phyloP scores from a whole-genome alignment of 2,329 filamentous ascomycete genomes.

The Aspergillus pseudoviridinutans region DNA sequence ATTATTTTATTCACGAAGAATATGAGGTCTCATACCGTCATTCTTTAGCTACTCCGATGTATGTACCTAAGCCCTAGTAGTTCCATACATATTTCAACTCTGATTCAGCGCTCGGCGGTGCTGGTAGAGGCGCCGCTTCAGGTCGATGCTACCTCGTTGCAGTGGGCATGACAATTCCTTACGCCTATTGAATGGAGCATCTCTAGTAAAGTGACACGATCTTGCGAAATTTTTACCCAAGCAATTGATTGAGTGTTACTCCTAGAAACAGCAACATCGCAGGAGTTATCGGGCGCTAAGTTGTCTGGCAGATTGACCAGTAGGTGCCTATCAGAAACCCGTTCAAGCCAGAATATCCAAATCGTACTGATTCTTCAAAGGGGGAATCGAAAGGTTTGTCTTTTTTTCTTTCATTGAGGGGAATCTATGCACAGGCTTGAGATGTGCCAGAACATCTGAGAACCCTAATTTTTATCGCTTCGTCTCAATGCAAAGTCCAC shows the following conservation, averaged over 20 bases:
- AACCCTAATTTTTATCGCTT: conserved; percentile 32
- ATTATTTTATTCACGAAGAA: not conserved
- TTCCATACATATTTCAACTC: not conserved
- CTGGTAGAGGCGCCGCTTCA: not conserved
- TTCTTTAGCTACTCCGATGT: not conserved
- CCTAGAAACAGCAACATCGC: not conserved
- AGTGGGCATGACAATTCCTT: not conserved
- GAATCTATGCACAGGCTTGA: conserved; percentile 42
- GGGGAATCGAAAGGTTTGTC: conserved; percentile 32
- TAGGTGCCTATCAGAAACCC: not conserved
- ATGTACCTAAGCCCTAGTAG: not conserved
- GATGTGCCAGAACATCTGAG: conserved; percentile 36
- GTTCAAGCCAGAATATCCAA: not conserved
- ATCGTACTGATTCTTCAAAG: not conserved
- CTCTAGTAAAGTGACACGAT: not conserved
- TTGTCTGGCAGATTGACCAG: not conserved
- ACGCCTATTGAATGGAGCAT: not conserved
- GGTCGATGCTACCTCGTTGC: not conserved
- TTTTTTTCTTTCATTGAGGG: conserved; percentile 41
- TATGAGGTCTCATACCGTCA: not conserved
- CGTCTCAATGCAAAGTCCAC: conserved; percentile 38
- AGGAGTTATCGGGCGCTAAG: not conserved
- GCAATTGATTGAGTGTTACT: not conserved
- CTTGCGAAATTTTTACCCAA: not conserved
- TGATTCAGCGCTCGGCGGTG: not conserved